These are phyloP conservation scores for Nemania abortiva DNA, from an alignment of 2,329 filamentous ascomycete species.

Conservation along the genomic window DNA sequence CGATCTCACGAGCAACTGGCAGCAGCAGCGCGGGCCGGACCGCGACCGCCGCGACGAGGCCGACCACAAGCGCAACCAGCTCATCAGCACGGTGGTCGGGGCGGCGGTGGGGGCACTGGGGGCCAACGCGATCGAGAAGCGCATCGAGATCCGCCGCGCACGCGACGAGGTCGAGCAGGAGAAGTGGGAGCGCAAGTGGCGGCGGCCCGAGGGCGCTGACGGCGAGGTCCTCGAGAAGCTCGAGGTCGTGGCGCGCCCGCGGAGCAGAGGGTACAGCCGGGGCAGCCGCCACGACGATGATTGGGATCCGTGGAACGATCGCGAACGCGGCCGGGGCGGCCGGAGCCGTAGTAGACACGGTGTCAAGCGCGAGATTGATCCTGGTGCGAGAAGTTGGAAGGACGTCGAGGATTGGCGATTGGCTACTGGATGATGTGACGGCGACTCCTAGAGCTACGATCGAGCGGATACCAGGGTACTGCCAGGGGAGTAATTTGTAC, in stretches of 20 bases:
- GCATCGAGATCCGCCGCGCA: constrained; percentile 49
- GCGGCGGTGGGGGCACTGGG: constrained; percentile 67
- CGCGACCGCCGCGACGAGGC: constrained; percentile 51
- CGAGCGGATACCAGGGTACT: constrained; percentile 33
- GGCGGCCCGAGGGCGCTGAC: constrained; percentile 31
- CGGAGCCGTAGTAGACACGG: constrained; percentile 30
- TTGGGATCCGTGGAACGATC: constrained; percentile 39
- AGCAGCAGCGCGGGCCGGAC: constrained; percentile 45
- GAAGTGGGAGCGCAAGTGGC: constrained; percentile 46
- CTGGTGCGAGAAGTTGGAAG: constrained; percentile 50
- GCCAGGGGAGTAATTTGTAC: constrained; percentile 38
- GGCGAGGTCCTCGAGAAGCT: constrained; percentile 37
- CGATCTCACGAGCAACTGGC: constrained; percentile 54
- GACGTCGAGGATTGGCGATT: constrained; percentile 49
- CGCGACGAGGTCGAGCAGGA: constrained; percentile 45
- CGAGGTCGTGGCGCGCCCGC: constrained; percentile 44
- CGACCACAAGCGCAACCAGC: constrained; percentile 51
- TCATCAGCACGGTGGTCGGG: constrained; percentile 65
- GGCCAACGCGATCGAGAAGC: constrained; percentile 57
- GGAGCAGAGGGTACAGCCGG: constrained; percentile 32
- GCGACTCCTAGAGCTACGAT: constrained; percentile 18
- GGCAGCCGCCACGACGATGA: constrained; percentile 32
- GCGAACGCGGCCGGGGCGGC: constrained; percentile 8
- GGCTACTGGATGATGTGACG: constrained; percentile 45
- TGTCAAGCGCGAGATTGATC: constrained; percentile 49